These are phyloP conservation scores for Suillus spraguei DNA, from an alignment of 768 basidiomycete genomes.

Conservation along the genomic window DNA sequence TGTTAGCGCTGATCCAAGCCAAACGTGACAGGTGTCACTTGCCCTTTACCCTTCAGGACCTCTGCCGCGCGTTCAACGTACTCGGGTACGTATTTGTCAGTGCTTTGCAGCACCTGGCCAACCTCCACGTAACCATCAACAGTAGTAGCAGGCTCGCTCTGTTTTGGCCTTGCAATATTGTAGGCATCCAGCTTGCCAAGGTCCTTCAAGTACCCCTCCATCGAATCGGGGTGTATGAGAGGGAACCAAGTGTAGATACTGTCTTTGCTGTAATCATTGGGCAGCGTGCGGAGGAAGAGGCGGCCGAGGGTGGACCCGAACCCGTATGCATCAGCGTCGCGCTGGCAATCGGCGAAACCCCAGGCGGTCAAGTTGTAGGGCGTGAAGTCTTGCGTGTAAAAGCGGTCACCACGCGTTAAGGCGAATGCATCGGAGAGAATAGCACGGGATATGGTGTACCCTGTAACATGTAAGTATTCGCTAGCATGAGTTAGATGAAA, in stretches of 20 bases:
- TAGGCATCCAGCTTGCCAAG: conserved; percentile 58
- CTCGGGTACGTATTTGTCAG: conserved; percentile 45
- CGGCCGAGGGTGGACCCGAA: conserved; percentile 73
- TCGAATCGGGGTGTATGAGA: conserved; percentile 75
- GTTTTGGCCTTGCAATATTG: conserved; percentile 51
- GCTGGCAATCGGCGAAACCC: conserved; percentile 84
- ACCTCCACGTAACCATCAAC: conserved; percentile 54
- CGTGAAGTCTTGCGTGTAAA: conserved; percentile 81
- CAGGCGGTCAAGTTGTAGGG: conserved; percentile 80
- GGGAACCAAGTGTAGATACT: conserved; percentile 87
- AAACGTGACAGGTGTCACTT: conserved; percentile 11
- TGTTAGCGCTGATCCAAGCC: conserved; percentile 11
- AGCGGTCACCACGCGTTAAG: conserved; percentile 82
- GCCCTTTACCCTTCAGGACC: conserved; percentile 66
- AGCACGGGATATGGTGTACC: conserved; percentile 82
- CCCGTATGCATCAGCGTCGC: conserved; percentile 69
- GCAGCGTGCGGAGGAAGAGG: conserved; percentile 73
- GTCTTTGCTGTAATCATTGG: conserved; percentile 65
- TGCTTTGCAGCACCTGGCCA: conserved; percentile 51
- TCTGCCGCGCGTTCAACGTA: conserved; percentile 53
- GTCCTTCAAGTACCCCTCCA: conserved; percentile 61
- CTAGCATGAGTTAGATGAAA: neutral
- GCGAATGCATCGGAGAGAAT: conserved; percentile 88
- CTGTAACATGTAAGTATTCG: conserved; percentile 33
- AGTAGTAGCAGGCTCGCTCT: conserved; percentile 25